Conservation (phyloP, 2,329 filamentous ascomycete genomes). For the Verticillium longisporum region DNA sequence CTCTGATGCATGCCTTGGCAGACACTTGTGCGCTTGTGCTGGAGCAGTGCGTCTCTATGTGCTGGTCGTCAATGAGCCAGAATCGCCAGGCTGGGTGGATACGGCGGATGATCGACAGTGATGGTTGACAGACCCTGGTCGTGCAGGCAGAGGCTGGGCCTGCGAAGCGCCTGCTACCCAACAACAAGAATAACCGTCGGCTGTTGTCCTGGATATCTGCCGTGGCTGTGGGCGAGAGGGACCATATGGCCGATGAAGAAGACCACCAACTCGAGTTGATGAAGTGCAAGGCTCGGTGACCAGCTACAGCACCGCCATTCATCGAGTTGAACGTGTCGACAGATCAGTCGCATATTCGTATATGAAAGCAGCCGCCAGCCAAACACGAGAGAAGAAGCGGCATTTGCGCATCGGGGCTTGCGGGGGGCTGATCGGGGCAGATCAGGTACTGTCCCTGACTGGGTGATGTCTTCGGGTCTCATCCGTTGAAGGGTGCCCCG, state of each 20-base stretch:
- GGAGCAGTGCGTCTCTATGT: background rate
- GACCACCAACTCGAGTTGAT: too few species aligned
- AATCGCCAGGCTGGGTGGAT: background rate
- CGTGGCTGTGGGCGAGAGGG: background rate
- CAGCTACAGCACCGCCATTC: too few species aligned
- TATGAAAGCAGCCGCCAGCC: too few species aligned
- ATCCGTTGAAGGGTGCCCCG: background rate
- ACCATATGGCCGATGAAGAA: too few species aligned
- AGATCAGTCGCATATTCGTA: too few species aligned
- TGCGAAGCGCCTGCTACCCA: background rate
- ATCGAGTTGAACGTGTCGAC: too few species aligned
- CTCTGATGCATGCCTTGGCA: background rate
- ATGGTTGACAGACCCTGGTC: background rate
- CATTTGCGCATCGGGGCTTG: background rate
- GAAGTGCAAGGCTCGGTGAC: too few species aligned
- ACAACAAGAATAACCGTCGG: background rate
- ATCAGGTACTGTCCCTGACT: background rate
- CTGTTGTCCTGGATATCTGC: background rate
- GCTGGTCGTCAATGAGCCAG: too few species aligned
- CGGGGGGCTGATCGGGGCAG: background rate
- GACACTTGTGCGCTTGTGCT: background rate
- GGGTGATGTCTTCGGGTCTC: background rate
- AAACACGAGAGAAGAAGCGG: background rate
- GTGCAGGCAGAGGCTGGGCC: background rate
- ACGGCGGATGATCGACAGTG: background rate